Conservation (phyloP, 192 early-diverging fungal genomes). For the Coemansia sp. region DNA sequence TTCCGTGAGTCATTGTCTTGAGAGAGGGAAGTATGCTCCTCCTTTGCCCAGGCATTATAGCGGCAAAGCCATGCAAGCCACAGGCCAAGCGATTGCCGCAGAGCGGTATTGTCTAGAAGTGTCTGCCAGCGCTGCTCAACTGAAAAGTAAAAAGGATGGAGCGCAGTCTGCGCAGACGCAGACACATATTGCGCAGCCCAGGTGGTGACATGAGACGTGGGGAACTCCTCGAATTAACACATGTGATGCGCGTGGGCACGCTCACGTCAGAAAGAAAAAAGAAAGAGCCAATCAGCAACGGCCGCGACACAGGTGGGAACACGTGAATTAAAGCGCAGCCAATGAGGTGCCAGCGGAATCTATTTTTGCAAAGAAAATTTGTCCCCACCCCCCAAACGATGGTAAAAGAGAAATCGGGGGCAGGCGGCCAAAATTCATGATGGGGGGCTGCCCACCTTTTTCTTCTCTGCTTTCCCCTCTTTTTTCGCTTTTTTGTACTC, state of each 20-base stretch:
- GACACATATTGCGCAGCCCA: neutral
- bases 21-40: neutral
- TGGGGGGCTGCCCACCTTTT: conserved; percentile 37
- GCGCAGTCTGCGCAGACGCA: neutral
- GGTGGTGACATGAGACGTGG: neutral
- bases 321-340: conserved; percentile 43
- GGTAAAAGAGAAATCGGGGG: conserved; percentile 12
- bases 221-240: neutral
- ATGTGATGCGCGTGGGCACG: conserved; percentile 6
- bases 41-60: conserved; percentile 2
- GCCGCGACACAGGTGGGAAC: conserved; percentile 27
- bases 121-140: conserved; percentile 3
- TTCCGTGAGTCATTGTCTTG: neutral
- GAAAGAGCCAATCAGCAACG: conserved; percentile 29
- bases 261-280: conserved; percentile 8
- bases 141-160: neutral
- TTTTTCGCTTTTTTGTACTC: conserved; percentile 24
- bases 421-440: conserved; percentile 18
- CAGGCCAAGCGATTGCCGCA: conserved; percentile 2
- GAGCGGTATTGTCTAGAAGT: neutral
- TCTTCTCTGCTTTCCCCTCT: conserved; percentile 50
- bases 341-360: conserved; percentile 22
- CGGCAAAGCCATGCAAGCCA: conserved; percentile 10
- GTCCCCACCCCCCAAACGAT: conserved; percentile 22
- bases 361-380: conserved; percentile 23